Evolutionary conservation across 2,329 filamentous ascomycete genomes (phyloP).

Genomic region (Reticulascus tulasneorum): DNA sequence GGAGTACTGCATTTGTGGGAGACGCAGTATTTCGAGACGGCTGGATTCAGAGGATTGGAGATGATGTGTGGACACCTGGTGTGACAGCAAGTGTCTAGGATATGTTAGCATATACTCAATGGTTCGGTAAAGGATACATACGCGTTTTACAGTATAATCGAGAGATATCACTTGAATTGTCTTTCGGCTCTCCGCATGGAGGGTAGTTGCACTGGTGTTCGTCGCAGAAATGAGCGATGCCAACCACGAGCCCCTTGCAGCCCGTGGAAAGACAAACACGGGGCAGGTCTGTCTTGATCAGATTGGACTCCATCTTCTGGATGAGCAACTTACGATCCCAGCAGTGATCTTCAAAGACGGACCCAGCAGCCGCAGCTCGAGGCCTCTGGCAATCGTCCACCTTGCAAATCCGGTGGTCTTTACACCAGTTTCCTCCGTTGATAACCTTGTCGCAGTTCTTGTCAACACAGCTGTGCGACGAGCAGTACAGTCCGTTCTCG

Average conservation of each 20-base stretch:
- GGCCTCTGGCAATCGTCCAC: conserved; percentile 8
- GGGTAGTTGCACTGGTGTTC: conserved; percentile 12
- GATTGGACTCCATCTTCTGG: background rate
- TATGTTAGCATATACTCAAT: background rate
- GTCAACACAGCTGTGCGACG: conserved; percentile 12
- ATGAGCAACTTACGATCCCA: conserved; percentile 7
- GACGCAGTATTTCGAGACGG: conserved; percentile 6
- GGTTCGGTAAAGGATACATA: background rate
- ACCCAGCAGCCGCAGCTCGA: conserved; percentile 2
- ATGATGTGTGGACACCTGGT: conserved; percentile 6
- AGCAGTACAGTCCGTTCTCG: conserved; percentile 11
- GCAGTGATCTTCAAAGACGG: conserved; percentile 3
- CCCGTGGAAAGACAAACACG: background rate
- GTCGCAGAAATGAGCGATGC: conserved; percentile 1
- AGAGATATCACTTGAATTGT: background rate
- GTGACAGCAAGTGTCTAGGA: conserved; percentile 9
- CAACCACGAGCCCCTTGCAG: conserved; percentile 1
- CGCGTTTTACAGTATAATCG: conserved; percentile 10
- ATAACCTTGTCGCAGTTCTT: conserved; percentile 12
- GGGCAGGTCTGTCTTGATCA: conserved; percentile 2
- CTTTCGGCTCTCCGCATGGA: conserved; percentile 6
- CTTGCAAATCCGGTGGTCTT: conserved; percentile 11
- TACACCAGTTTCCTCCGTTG: conserved; percentile 14
- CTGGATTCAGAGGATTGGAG: conserved; percentile 3
- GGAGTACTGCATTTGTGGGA: conserved; percentile 8